Evolutionary conservation across 2,329 filamentous ascomycete species (phyloP).

Genomic region (Teratosphaeria gauchensis): DNA sequence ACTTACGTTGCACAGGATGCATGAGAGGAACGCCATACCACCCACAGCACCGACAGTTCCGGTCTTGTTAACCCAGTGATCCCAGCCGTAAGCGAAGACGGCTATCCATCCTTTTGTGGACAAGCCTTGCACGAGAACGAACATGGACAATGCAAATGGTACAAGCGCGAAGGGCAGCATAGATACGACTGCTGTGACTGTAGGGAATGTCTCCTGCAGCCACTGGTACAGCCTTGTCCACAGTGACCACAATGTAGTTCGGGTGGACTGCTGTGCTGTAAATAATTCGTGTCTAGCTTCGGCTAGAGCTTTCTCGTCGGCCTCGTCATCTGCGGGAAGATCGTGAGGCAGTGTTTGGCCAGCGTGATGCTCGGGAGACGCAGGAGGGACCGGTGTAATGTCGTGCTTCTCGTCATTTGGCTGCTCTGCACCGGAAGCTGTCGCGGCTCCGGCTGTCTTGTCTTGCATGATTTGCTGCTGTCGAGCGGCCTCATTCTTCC

Average conservation of each 20-base stretch:
- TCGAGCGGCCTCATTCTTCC: not conserved
- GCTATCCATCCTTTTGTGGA: slow-evolving; percentile 67
- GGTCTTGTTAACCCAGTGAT: slow-evolving; percentile 61
- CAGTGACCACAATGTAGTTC: slow-evolving; percentile 46
- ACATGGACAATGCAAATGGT: slow-evolving; percentile 66
- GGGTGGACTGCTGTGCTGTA: slow-evolving; percentile 6
- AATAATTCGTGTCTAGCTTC: slow-evolving; percentile 1
- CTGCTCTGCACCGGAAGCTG: not conserved
- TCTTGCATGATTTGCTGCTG: not conserved
- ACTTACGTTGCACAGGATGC: slow-evolving; percentile 63
- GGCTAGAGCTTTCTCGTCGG: not conserved
- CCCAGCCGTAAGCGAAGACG: slow-evolving; percentile 64
- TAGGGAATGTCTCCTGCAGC: slow-evolving; percentile 62
- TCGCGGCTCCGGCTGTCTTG: not conserved
- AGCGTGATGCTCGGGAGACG: not conserved
- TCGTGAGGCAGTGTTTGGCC: not conserved
- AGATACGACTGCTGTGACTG: slow-evolving; percentile 52
- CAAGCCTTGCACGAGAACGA: slow-evolving; percentile 61
- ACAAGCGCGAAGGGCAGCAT: slow-evolving; percentile 60
- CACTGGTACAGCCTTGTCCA: slow-evolving; percentile 41
- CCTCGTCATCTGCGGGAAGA: not conserved
- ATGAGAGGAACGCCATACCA: slow-evolving; percentile 64
- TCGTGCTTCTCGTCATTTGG: not conserved
- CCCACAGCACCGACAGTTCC: slow-evolving; percentile 59
- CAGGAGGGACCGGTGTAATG: not conserved